phyloP scores from a whole-genome alignment of 179 eudicot species.

The Amaranthus tricolor region DNA sequence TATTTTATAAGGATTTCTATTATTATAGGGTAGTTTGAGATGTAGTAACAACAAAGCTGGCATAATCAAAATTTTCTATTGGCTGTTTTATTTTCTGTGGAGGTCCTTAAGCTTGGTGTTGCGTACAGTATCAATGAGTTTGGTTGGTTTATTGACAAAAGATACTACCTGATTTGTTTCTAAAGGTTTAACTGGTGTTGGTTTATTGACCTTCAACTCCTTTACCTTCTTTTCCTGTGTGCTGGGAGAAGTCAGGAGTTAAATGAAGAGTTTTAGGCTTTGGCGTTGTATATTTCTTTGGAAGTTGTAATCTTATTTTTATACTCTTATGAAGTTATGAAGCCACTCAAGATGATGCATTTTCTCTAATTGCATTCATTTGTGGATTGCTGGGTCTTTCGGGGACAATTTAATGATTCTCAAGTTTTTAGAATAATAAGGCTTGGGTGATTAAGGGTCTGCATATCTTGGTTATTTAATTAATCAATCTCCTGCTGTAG shows the following conservation, averaged over 20 bases:
- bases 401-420: too few relatives aligned
- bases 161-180: not conserved
- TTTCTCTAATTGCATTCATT: not conserved
- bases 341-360: not conserved
- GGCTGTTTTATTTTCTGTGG: not conserved
- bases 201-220: not conserved
- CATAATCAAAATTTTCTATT: not conserved
- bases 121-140: not conserved
- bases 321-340: not conserved
- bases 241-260: not conserved
- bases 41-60: not conserved
- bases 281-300: not conserved
- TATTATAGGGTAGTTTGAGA: not conserved
- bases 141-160: not conserved
- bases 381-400: not conserved
- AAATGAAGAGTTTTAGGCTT: not conserved
- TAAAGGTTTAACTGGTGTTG: not conserved
- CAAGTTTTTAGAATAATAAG: not conserved
- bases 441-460: not conserved
- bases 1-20: not conserved
- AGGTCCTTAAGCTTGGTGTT: not conserved
- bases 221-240: not conserved
- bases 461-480: not conserved
- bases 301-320: not conserved
- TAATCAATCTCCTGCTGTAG: not conserved